Evolutionary conservation across 345 rosid species (phyloP).

Genomic region (Camelina hispida): DNA sequence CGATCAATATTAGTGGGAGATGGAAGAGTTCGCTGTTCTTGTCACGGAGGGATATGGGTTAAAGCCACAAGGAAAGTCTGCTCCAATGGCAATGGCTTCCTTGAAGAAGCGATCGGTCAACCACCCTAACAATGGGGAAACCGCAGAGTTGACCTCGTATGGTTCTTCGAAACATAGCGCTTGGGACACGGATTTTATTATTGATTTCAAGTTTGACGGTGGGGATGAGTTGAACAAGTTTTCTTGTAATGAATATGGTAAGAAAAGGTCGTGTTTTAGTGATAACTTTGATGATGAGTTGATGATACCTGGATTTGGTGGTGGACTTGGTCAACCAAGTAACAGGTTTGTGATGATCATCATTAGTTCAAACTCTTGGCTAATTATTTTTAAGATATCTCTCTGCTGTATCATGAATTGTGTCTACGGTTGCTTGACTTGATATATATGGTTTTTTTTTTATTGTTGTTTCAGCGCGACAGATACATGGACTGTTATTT

Average conservation of each 20-base stretch:
- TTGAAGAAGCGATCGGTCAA: constrained; percentile 47
- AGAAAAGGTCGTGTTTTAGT: background rate
- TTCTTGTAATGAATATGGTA: background rate
- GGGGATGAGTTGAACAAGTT: background rate
- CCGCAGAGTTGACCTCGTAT: constrained; percentile 15
- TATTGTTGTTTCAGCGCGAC: too few species aligned
- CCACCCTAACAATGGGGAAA: constrained; percentile 21
- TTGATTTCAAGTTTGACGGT: constrained; percentile 20
- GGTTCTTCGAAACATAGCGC: background rate
- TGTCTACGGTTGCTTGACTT: too few species aligned
- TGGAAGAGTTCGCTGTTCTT: constrained; percentile 76
- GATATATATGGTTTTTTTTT: too few species aligned
- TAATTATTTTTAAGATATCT: too few species aligned
- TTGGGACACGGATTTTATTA: background rate
- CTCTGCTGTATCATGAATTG: too few species aligned
- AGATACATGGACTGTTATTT: too few species aligned
- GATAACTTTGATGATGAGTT: constrained; percentile 50
- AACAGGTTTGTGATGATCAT: constrained; percentile 46
- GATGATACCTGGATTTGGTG: constrained; percentile 65
- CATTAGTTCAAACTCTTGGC: background rate
- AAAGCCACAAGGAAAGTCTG: constrained; percentile 74
- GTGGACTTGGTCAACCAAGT: constrained; percentile 36
- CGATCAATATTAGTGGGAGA: background rate
- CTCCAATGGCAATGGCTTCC: constrained; percentile 76
- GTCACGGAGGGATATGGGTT: constrained; percentile 66